Evolutionary conservation across 306 rosid genomes (phyloP).

Genomic region (Astragalus membranaceus): DNA sequence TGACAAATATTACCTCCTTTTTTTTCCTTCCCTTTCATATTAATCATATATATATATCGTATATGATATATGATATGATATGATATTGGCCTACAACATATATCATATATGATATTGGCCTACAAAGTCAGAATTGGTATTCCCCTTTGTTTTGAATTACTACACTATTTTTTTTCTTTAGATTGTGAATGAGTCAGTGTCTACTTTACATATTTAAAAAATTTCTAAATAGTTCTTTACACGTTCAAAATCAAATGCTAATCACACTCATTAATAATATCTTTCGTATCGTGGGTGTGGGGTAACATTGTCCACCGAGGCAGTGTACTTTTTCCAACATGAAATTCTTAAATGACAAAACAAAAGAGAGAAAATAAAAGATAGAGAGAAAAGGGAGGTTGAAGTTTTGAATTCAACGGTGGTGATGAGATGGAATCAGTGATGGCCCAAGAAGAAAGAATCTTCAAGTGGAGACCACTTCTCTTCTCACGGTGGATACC

Average conservation of each 20-base stretch:
- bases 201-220: constrained; percentile 22
- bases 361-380: not conserved
- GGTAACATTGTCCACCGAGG: constrained; percentile 19
- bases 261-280: constrained; percentile 16
- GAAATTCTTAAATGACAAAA: not conserved
- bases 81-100: constrained; percentile 6
- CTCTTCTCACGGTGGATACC: constrained; percentile 20
- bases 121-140: not conserved
- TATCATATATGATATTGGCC: not conserved
- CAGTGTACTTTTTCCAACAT: constrained; percentile 4
- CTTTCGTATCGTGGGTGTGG: constrained; percentile 1
- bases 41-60: not conserved
- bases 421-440: constrained; percentile 20
- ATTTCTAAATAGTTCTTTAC: constrained; percentile 5
- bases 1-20: too few species aligned
- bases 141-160: not conserved
- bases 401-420: constrained; percentile 25
- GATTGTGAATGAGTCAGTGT: constrained; percentile 23
- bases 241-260: constrained; percentile 12
- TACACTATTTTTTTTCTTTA: not conserved
- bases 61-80: not conserved
- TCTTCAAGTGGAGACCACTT: constrained; percentile 33
- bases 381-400: not conserved
- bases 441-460: constrained; percentile 26
- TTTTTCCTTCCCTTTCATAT: not conserved